Conservation (phyloP, 305 asterid genomes). For the Plantago coronopus region DNA sequence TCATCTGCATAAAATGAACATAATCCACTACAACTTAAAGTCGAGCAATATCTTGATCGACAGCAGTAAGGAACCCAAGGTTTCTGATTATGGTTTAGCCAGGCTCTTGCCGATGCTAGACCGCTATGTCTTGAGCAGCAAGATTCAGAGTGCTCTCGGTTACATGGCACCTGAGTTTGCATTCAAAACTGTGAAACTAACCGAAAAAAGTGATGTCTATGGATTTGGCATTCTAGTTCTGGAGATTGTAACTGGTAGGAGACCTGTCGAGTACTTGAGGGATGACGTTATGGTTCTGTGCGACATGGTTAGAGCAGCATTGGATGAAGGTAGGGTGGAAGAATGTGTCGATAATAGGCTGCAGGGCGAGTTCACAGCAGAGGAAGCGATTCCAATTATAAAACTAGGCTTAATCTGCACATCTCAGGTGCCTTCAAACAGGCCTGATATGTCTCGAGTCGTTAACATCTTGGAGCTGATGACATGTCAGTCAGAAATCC, state of each 20-base stretch:
- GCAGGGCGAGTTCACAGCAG: slow-evolving; percentile 57
- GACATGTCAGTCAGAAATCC: slow-evolving; percentile 47
- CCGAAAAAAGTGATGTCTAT: slow-evolving; percentile 79
- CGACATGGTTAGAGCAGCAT: slow-evolving; percentile 76
- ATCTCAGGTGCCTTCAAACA: slow-evolving; percentile 76
- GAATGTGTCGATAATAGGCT: slow-evolving; percentile 61
- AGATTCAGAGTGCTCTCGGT: slow-evolving; percentile 84
- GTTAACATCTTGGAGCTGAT: slow-evolving; percentile 70
- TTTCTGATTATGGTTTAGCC: slow-evolving; percentile 72
- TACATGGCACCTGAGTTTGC: slow-evolving; percentile 90
- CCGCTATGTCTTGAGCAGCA: slow-evolving; percentile 74
- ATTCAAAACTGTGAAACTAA: slow-evolving; percentile 66
- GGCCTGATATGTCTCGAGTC: slow-evolving; percentile 81
- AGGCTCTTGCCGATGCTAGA: slow-evolving; percentile 64
- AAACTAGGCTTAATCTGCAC: slow-evolving; percentile 75
- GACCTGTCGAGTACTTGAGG: slow-evolving; percentile 86
- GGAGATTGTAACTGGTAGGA: slow-evolving; percentile 67
- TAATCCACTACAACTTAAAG: slow-evolving; percentile 72
- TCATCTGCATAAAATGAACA: slow-evolving; percentile 57
- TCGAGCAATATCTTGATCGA: slow-evolving; percentile 69
- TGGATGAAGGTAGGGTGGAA: slow-evolving; percentile 64
- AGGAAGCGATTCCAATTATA: slow-evolving; percentile 65
- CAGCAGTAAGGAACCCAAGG: slow-evolving; percentile 55
- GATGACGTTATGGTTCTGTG: slow-evolving; percentile 79
- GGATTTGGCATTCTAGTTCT: slow-evolving; percentile 72